These are phyloP conservation scores for Iris pallida DNA, from an alignment of 116 monocot genomes.

Conservation along the genomic window DNA sequence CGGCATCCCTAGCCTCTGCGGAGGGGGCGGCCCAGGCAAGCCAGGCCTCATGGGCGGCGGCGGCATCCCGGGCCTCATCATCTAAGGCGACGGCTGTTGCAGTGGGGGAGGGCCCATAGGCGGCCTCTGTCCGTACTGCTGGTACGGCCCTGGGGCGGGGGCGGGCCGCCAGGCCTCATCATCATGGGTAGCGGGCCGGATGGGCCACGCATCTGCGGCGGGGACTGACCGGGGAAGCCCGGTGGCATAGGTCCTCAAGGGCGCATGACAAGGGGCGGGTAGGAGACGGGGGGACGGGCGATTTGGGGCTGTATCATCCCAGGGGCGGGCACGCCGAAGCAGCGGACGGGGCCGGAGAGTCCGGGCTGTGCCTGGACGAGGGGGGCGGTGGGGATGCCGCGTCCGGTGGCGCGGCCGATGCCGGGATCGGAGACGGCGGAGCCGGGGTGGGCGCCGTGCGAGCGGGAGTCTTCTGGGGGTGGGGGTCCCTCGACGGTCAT, in stretches of 20 bases:
- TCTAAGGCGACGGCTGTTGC: slow-evolving; percentile 2
- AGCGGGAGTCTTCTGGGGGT: slow-evolving; percentile 82
- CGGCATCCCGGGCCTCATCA: slow-evolving; percentile 23
- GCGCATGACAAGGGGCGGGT: slow-evolving; percentile 33
- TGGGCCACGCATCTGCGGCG: slow-evolving; percentile 7
- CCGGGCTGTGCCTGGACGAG: slow-evolving; percentile 81
- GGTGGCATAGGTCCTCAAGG: slow-evolving; percentile 12
- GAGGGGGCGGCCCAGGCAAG: slow-evolving; percentile 26
- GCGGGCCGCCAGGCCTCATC: slow-evolving; percentile 29
- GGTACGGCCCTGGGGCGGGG: slow-evolving; percentile 26
- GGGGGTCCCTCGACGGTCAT: slow-evolving; percentile 98
- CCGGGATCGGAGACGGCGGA: slow-evolving; percentile 56
- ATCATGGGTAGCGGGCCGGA: slow-evolving; percentile 25
- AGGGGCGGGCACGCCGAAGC: slow-evolving; percentile 83
- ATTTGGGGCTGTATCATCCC: slow-evolving; percentile 93
- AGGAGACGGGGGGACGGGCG: slow-evolving; percentile 53
- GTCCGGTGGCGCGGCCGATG: slow-evolving; percentile 67
- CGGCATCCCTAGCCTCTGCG: slow-evolving; percentile 22
- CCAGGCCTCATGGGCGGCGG: slow-evolving; percentile 23
- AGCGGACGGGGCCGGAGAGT: slow-evolving; percentile 75
- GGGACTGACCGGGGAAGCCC: slow-evolving; percentile 20
- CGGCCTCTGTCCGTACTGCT: slow-evolving; percentile 58
- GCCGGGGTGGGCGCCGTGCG: slow-evolving; percentile 35
- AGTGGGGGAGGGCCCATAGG: slow-evolving; percentile 59
- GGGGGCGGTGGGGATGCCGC: slow-evolving; percentile 77